Evolutionary conservation across 768 basidiomycete species (phyloP).

Genomic region (Daedalea quercina): DNA sequence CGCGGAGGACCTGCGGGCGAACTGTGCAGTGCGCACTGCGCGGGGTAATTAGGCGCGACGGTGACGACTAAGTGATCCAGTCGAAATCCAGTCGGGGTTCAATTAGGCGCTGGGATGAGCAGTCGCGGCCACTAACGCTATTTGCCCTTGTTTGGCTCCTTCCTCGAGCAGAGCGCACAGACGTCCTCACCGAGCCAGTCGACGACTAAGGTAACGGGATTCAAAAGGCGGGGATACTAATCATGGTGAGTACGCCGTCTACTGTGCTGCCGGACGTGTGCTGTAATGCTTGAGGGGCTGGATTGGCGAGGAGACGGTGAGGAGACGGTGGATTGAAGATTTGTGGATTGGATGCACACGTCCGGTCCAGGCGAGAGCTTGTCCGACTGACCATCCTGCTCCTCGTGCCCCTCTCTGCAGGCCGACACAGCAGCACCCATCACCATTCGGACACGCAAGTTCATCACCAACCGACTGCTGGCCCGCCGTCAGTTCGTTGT

Average conservation of each 20-base stretch:
- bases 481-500: slow-evolving; percentile 94
- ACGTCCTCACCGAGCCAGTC: slow-evolving; percentile 16
- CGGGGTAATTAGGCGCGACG: no score
- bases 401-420: slow-evolving; percentile 37
- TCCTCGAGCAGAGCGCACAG: slow-evolving; percentile 1
- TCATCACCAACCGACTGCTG: slow-evolving; percentile 97
- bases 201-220: slow-evolving; percentile 23
- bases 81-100: not conserved
- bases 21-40: not conserved
- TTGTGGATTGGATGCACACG: slow-evolving; percentile 24
- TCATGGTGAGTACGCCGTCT: slow-evolving; percentile 23
- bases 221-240: slow-evolving; percentile 21
- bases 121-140: slow-evolving; percentile 2
- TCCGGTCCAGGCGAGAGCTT: not conserved
- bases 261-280: slow-evolving; percentile 11
- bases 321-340: slow-evolving; percentile 30
- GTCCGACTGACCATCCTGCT: slow-evolving; percentile 8
- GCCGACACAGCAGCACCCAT: slow-evolving; percentile 79
- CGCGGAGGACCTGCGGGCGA: not conserved
- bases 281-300: slow-evolving; percentile 1
- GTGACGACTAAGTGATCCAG: no score
- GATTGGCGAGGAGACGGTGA: slow-evolving; percentile 10
- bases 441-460: slow-evolving; percentile 97
- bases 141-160: slow-evolving; percentile 10
- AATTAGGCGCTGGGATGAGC: slow-evolving; percentile 2